Base-by-base conservation (phyloP, 2,329 filamentous ascomycete species). In the Lasiodiplodia sp. region DNA sequence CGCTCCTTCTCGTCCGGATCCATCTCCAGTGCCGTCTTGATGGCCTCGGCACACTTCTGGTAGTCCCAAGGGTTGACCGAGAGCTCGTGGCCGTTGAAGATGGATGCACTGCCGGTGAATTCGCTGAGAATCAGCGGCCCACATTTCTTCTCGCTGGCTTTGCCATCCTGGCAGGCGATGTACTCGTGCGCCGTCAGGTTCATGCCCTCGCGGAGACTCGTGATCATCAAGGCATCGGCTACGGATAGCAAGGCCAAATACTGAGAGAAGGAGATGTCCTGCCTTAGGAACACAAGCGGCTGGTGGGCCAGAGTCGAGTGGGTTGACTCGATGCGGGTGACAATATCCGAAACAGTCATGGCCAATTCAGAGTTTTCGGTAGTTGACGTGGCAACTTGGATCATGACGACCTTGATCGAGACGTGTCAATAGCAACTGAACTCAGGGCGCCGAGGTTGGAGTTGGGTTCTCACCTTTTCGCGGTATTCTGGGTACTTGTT, bases 51-150 rank as follows among this genome's bases (percentile, higher is more conserved):
- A 74, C 93, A 96, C 77, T 93, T 89, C 44, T 91, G 88, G 79
- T 97, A 97, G 78, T 97, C 93, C 95, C 95, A 98, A 0, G 95
- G 95, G 77, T 98, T 98, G 75, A 98, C 91, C 0, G 92, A 87
- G 16, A 98, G 86, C 71, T 96, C 91, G 69, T 92, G 88, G 56
- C 91, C 88, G 18, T 89, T 88, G 75, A 98, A 97, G 2, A 98
- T 86, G 0, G 92, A 93, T 1, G 94, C 90, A 69, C 94, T 97
- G 28, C 95, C 96, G 2, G 95, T 97, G 77, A 98, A 98, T 78
- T 98, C 95, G 71, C 93, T 97, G 66, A 98, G 84, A 72, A 98
- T 97, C 53, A 98, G 85, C 1, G 94, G 94, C 2, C 93, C 93
- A 75, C 96, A 90, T 80, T 93, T 94, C 82, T 94, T 94, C 2